Evolutionary conservation across 495 filamentous ascomycete genomes (phyloP).

Genomic region (Penicillium pulvis): DNA sequence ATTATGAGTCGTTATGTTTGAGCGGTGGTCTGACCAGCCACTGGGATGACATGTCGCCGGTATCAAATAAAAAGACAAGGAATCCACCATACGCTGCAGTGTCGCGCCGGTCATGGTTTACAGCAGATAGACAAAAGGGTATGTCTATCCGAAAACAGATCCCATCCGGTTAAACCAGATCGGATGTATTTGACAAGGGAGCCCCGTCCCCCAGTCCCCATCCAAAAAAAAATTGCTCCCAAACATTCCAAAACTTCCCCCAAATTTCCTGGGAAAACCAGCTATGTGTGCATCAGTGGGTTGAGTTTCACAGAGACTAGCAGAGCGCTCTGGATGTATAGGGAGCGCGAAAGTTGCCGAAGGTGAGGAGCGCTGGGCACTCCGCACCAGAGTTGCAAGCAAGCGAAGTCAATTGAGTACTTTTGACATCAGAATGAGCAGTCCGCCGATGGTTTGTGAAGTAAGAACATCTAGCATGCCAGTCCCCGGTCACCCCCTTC

Average conservation of each 20-base stretch:
- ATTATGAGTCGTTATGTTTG: background rate
- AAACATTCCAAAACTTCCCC: background rate
- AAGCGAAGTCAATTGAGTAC: background rate
- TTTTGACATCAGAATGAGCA: background rate
- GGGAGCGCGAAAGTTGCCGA: background rate
- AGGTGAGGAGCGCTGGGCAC: background rate
- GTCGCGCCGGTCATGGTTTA: conserved; percentile 15
- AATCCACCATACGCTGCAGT: background rate
- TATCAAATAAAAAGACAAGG: background rate
- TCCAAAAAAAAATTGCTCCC: background rate
- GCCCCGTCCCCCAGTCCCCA: background rate
- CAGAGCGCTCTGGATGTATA: background rate
- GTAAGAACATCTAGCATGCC: background rate
- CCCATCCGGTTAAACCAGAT: conserved; percentile 1
- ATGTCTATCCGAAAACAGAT: conserved; percentile 4
- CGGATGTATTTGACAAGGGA: conserved; percentile 2
- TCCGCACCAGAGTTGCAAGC: background rate
- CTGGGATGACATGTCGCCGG: background rate
- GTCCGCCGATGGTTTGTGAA: background rate
- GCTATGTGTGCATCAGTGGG: background rate
- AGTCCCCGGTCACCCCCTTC: background rate
- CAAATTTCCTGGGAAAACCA: background rate
- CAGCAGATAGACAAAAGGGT: conserved; percentile 18
- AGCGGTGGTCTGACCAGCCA: background rate
- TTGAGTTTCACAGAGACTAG: background rate